Conservation (phyloP, 2,329 filamentous ascomycete species). For the Penicillium concentricum region DNA sequence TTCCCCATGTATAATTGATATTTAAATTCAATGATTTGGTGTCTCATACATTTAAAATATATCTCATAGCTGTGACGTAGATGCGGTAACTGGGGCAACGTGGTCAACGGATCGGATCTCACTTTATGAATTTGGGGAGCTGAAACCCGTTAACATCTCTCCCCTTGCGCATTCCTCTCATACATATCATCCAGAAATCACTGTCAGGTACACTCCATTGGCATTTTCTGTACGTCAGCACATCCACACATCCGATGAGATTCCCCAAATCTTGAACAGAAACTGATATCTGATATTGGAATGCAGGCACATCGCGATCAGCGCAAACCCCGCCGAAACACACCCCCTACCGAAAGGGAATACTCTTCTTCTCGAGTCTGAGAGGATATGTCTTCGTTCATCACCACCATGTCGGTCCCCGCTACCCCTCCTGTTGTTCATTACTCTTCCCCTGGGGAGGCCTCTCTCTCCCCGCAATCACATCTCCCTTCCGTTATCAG, state of each 20-base stretch:
- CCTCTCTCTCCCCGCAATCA: conserved; percentile 18
- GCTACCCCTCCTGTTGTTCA: conserved; percentile 35
- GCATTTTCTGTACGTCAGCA: background rate
- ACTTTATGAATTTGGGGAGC: conserved; percentile 10
- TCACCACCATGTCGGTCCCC: conserved; percentile 74
- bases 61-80: background rate
- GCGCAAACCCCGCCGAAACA: conserved; percentile 20
- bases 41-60: background rate
- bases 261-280: background rate
- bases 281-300: conserved; percentile 19
- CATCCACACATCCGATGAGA: background rate
- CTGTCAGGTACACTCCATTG: background rate
- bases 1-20: conserved; percentile 5
- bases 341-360: conserved; percentile 12
- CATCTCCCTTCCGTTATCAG: conserved; percentile 20
- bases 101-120: background rate
- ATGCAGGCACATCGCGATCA: conserved; percentile 28
- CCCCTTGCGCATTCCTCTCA: conserved; percentile 3
- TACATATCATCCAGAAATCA: background rate
- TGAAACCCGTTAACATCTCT: conserved; percentile 11
- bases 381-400: conserved; percentile 68
- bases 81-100: conserved; percentile 17
- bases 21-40: background rate
- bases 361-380: background rate
- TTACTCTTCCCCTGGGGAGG: conserved; percentile 28